phyloP scores from a whole-genome alignment of 2,329 filamentous ascomycete genomes.

The Fonsecaea monophora region DNA sequence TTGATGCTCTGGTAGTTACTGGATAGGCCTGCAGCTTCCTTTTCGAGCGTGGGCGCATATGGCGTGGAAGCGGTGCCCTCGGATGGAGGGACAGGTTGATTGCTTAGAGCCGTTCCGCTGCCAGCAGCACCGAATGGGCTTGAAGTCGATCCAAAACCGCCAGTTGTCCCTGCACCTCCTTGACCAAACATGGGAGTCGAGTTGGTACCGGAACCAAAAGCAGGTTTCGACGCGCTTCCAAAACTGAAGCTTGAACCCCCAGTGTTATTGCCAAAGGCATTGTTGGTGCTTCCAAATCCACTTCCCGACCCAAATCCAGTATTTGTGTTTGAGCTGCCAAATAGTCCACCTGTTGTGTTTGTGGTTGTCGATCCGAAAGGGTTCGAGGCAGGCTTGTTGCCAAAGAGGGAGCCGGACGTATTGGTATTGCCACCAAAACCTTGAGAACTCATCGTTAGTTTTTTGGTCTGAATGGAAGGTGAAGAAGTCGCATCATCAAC shows the following conservation, averaged over 20 bases:
- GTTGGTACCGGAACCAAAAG: conserved; percentile 53
- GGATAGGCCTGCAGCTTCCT: conserved; percentile 48
- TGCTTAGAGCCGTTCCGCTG: conserved; percentile 52
- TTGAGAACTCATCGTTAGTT: conserved; percentile 21
- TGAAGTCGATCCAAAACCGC: conserved; percentile 47
- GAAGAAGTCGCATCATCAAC: background rate
- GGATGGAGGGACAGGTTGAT: conserved; percentile 47
- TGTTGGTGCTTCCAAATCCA: conserved; percentile 36
- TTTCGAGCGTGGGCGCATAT: conserved; percentile 54
- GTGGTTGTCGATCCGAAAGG: conserved; percentile 37
- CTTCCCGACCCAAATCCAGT: conserved; percentile 35
- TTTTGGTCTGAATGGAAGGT: conserved; percentile 1
- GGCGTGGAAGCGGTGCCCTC: conserved; percentile 56
- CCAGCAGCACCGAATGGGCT: conserved; percentile 45
- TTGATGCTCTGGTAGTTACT: conserved; percentile 58
- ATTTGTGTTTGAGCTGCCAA: conserved; percentile 35
- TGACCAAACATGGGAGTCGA: conserved; percentile 38
- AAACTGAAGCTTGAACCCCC: conserved; percentile 49
- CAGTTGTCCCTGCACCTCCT: conserved; percentile 39
- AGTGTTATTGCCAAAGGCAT: conserved; percentile 40
- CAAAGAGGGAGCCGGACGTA: conserved; percentile 35
- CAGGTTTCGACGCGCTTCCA: conserved; percentile 52
- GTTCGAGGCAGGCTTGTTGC: conserved; percentile 36
- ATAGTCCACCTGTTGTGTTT: conserved; percentile 37
- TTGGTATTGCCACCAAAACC: conserved; percentile 35